These are phyloP conservation scores for Botrytis elliptica DNA, from an alignment of 2,329 filamentous ascomycete species.

Conservation along the genomic window DNA sequence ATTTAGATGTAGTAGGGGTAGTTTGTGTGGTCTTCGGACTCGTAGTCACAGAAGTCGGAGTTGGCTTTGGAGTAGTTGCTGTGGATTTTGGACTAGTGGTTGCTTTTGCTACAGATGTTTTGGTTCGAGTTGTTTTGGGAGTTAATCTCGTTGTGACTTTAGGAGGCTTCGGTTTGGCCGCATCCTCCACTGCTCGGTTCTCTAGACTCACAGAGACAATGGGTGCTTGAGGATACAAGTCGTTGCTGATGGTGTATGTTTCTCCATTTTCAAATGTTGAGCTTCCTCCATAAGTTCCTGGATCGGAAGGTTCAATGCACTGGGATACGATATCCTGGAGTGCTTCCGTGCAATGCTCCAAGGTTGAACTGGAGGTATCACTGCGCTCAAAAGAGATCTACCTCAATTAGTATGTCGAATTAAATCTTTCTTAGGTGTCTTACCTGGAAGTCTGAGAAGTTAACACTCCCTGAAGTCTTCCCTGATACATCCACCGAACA, in stretches of 20 bases:
- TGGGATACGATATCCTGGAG: background rate
- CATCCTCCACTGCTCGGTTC: background rate
- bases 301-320: background rate
- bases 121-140: background rate
- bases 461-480: background rate
- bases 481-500: background rate
- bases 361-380: background rate
- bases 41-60: background rate
- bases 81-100: background rate
- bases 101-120: background rate
- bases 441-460: background rate
- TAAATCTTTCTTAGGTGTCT: background rate
- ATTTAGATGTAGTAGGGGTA: background rate
- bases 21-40: background rate
- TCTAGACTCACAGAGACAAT: background rate
- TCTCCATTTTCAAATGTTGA: slow-evolving; percentile 4
- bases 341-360: background rate
- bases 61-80: background rate
- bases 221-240: background rate
- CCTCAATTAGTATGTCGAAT: background rate
- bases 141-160: background rate
- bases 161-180: background rate
- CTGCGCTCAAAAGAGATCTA: slow-evolving; percentile 2
- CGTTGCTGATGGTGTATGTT: background rate
- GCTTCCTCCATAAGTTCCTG: background rate